These are phyloP conservation scores for Plasmopara viticola DNA, from an alignment of 352 stramenopile species.

Conservation along the genomic window DNA sequence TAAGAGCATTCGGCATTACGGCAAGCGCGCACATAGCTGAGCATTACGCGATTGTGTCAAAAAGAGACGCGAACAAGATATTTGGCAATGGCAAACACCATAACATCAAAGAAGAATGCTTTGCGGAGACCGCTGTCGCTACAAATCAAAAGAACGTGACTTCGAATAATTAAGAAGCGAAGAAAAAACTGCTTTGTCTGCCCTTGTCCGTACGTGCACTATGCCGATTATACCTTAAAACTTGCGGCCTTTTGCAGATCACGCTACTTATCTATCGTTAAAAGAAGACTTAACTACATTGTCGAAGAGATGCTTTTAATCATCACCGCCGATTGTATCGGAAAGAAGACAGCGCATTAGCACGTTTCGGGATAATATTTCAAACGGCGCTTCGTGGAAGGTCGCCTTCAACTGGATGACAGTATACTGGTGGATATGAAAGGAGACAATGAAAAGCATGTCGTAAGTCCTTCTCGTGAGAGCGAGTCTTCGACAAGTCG, in stretches of 20 bases:
- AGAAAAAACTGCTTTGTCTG: too few species aligned
- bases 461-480: constrained; percentile 18
- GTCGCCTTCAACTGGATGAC: constrained; percentile 5
- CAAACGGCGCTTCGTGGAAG: constrained; percentile 10
- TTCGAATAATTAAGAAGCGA: background rate
- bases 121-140: constrained; percentile 24
- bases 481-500: constrained; percentile 15
- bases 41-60: constrained; percentile 30
- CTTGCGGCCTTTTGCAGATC: too few species aligned
- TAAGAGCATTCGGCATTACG: too few species aligned
- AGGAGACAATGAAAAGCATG: constrained; percentile 12
- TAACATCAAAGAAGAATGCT: background rate
- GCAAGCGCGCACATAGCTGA: constrained; percentile 25
- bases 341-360: too few species aligned
- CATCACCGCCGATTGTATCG: too few species aligned
- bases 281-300: too few species aligned
- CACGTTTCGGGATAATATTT: background rate
- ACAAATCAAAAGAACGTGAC: constrained; percentile 9
- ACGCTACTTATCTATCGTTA: too few species aligned
- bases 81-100: too few species aligned
- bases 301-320: too few species aligned
- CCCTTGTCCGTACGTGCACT: too few species aligned
- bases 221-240: too few species aligned
- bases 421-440: constrained; percentile 11
- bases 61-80: constrained; percentile 25